These are phyloP conservation scores for Plasmodium knowlesi DNA, from an alignment of 169 alveolate species.

Conservation along the genomic window DNA sequence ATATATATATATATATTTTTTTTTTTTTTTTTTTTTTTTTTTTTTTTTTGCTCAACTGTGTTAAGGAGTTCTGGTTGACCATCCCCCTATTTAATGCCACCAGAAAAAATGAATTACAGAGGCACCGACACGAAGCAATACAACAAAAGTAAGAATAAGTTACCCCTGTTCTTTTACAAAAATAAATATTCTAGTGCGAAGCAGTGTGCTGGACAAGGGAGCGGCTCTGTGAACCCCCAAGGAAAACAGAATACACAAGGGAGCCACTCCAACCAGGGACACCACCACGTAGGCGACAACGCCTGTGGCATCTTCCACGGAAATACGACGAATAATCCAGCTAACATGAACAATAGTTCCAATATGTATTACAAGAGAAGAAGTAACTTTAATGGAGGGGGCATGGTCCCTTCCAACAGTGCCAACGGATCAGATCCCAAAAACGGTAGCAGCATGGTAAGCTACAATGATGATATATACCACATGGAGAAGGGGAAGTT, in stretches of 20 bases:
- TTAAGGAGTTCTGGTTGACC: not conserved
- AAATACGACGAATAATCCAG: not conserved
- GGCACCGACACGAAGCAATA: slow-evolving; percentile 22
- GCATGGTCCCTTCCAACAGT: not conserved
- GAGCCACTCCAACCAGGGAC: not conserved
- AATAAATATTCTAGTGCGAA: slow-evolving; percentile 36
- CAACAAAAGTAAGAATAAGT: slow-evolving; percentile 33
- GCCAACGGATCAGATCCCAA: not conserved
- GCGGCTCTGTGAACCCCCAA: not conserved
- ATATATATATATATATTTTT: too few species aligned
- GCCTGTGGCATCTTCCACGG: not conserved
- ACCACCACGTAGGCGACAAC: not conserved
- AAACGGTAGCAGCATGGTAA: not conserved
- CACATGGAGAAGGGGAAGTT: not conserved
- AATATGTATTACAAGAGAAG: not conserved
- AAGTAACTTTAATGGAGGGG: not conserved
- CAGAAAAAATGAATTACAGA: slow-evolving; percentile 13
- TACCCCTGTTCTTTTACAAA: slow-evolving; percentile 32
- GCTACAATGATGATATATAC: not conserved
- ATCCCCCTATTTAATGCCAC: not conserved
- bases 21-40: too few species aligned
- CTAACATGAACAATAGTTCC: not conserved
- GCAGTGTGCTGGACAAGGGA: not conserved
- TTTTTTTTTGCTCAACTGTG: not conserved
- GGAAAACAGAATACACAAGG: not conserved